These are phyloP conservation scores for Pestalotiopsis sp. DNA, from an alignment of 2,329 filamentous ascomycete species.

Conservation along the genomic window DNA sequence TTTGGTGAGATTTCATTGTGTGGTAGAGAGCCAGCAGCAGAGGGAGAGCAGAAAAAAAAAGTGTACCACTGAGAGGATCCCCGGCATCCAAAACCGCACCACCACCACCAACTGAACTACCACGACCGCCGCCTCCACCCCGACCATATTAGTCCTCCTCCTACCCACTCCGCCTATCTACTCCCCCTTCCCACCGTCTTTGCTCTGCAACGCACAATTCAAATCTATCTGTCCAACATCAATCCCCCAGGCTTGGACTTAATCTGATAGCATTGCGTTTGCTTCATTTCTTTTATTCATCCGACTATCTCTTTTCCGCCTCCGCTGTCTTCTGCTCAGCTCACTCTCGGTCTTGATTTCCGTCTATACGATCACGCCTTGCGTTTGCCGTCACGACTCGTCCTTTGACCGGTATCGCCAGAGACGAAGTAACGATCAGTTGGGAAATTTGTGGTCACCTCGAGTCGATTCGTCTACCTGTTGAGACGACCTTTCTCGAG, in stretches of 20 bases:
- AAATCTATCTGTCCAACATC: not conserved
- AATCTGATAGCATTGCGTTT: not conserved
- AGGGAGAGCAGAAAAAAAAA: not conserved
- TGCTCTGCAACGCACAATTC: slow-evolving; percentile 1
- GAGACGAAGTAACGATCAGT: not conserved
- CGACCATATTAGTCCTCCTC: slow-evolving; percentile 12
- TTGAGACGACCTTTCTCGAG: not conserved
- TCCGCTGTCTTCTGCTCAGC: not conserved
- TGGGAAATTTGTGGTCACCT: not conserved
- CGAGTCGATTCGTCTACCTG: not conserved
- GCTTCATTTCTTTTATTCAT: not conserved
- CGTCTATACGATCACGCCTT: not conserved
- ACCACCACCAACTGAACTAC: not conserved
- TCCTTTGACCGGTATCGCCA: not conserved
- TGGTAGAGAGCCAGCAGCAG: not conserved
- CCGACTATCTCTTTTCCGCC: not conserved
- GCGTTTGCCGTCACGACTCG: not conserved
- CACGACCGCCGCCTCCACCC: slow-evolving; percentile 9
- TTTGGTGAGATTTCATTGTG: not conserved
- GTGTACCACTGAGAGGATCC: not conserved
- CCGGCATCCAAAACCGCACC: slow-evolving; percentile 7
- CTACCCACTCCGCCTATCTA: slow-evolving; percentile 5
- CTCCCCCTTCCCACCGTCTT: not conserved
- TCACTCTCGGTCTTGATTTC: not conserved
- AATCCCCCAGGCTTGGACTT: not conserved